Base-by-base conservation (phyloP, 1,139 yeast species). In the Nematodospora anomalae region DNA sequence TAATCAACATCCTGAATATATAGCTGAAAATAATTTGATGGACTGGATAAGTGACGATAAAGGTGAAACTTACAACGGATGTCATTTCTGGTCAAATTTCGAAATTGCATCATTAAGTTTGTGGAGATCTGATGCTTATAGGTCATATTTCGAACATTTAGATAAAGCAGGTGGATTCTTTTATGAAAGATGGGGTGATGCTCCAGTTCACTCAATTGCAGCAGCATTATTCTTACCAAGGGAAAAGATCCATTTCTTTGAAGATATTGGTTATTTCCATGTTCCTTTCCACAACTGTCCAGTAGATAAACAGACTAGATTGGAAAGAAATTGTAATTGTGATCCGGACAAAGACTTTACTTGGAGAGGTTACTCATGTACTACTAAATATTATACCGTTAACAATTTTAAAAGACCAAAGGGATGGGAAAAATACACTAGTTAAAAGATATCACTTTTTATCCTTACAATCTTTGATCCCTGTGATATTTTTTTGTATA, bases 121-220 rank as follows among this genome's bases (percentile, higher is more conserved):
- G 55, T 87, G 87, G 83, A 65, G 95, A 50, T 63, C 78, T 8
- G 70, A 76, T 29, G 80, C 81, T 2, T 89, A 89, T 59, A 59
- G 69, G 11, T 73, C 71, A 29, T 89, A 80, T 60, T 89, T 89
- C 52, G 78, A 85, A 13, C 62, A 72, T 48, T 70, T 89, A 49
- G 97, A 89, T 57, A 54, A 68, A 42, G 71, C 82, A 1, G 96
- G 96, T 26, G 95, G 95, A 3, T 89, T 89, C 65, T 89, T 85
- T 64, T 89, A 89, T 59, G 96, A 89, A 59, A 72, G 96, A 57
- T 89, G 97, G 97, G 96, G 96, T 22, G 96, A 89, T 60, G 96
- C 96, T 0, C 96, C 96, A 4, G 79, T 88, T 16, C 96, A 88
- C 62, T 81, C 95, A 3, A 76, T 88, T 12, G 90, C 92, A 2